These are phyloP conservation scores for Epicoccum sorghinum DNA, from an alignment of 2,329 filamentous ascomycete species.

Conservation along the genomic window DNA sequence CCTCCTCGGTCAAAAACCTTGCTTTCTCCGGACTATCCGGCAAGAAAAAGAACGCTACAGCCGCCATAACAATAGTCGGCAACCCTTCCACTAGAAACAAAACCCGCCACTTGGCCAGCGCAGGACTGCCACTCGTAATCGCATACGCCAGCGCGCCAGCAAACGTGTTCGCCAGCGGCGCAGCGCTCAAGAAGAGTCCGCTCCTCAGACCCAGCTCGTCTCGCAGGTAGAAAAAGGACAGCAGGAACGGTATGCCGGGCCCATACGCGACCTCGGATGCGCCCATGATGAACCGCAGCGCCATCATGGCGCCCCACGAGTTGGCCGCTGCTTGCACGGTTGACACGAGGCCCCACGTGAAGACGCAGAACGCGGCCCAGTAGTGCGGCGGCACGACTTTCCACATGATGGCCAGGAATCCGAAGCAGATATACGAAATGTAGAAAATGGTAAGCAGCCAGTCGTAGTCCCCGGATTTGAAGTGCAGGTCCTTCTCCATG, in stretches of 20 bases:
- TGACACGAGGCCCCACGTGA: constrained; percentile 44
- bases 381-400: constrained; percentile 45
- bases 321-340: constrained; percentile 39
- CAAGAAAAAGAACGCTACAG: constrained; percentile 51
- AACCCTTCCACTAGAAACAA: constrained; percentile 57
- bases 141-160: constrained; percentile 65
- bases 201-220: constrained; percentile 62
- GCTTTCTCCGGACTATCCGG: constrained; percentile 54
- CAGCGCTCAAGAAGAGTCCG: constrained; percentile 60
- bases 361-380: constrained; percentile 45
- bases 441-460: constrained; percentile 49
- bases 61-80: constrained; percentile 51
- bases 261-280: constrained; percentile 53
- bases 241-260: constrained; percentile 56
- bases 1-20: constrained; percentile 50
- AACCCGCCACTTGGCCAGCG: constrained; percentile 67
- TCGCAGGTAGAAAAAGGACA: constrained; percentile 66
- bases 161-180: constrained; percentile 79
- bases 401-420: constrained; percentile 47
- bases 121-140: constrained; percentile 64
- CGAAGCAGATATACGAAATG: constrained; percentile 47
- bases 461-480: constrained; percentile 36
- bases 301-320: constrained; percentile 43
- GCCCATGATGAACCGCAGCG: constrained; percentile 45
- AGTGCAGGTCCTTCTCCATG: constrained; percentile 42